A percentile compares a stretch with the other conserved stretches of the same genome.
Conservation (phyloP, 2,329 filamentous ascomycete species). For the Aspergillus vadensis region DNA sequence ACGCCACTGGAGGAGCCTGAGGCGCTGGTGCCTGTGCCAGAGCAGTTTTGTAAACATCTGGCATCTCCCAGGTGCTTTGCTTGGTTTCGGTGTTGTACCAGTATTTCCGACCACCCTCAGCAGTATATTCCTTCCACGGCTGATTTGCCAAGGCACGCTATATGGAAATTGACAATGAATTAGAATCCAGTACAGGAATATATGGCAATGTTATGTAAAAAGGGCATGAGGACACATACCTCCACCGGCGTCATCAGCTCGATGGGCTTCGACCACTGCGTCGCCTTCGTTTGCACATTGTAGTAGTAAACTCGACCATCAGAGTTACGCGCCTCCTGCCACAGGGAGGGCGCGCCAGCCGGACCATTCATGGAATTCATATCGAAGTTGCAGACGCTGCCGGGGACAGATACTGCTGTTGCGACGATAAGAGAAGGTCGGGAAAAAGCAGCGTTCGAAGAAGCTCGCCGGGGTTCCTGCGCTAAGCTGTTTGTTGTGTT, state of each 20-base stretch:
- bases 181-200: background rate
- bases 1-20: slow-evolving; percentile 50
- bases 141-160: slow-evolving; percentile 79
- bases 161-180: slow-evolving; percentile 8
- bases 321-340: slow-evolving; percentile 78
- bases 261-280: slow-evolving; percentile 91
- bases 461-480: slow-evolving; percentile 22
- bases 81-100: slow-evolving; percentile 94
- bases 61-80: slow-evolving; percentile 93
- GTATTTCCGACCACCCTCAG: slow-evolving; percentile 84
- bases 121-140: slow-evolving; percentile 90
- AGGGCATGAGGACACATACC: slow-evolving; percentile 52
- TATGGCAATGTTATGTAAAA: background rate
- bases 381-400: slow-evolving; percentile 10
- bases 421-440: slow-evolving; percentile 12
- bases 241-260: slow-evolving; percentile 83
- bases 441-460: slow-evolving; percentile 29
- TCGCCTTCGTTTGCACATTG: slow-evolving; percentile 80
- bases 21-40: slow-evolving; percentile 59
- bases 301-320: slow-evolving; percentile 91
- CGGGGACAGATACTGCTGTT: slow-evolving; percentile 9
- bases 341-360: slow-evolving; percentile 57
- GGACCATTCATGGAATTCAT: slow-evolving; percentile 62
- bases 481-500: slow-evolving; percentile 31
- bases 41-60: slow-evolving; percentile 75